phyloP scores from a whole-genome alignment of 1,284 basidiomycete species.

The Melampsora americana region DNA sequence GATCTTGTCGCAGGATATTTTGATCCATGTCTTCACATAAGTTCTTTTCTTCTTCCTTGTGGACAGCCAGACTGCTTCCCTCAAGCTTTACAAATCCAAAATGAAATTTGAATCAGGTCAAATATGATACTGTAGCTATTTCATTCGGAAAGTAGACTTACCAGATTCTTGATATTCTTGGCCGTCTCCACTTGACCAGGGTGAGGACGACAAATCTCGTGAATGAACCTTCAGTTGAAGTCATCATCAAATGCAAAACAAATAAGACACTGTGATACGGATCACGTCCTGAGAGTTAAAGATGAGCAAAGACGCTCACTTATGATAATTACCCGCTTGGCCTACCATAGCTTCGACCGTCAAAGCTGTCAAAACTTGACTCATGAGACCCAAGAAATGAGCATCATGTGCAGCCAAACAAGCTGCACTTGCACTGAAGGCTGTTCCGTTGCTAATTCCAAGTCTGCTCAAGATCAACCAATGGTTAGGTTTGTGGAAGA shows the following conservation, averaged over 20 bases:
- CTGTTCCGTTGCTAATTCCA: constrained; percentile 67
- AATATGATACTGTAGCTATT: neutral
- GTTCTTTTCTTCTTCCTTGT: constrained; percentile 64
- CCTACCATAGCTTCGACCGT: constrained; percentile 69
- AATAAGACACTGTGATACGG: neutral
- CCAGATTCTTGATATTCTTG: constrained; percentile 64
- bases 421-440: constrained; percentile 64
- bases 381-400: constrained; percentile 67
- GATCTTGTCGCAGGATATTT: constrained; percentile 69
- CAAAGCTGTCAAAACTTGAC: constrained; percentile 76
- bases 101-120: neutral
- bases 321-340: constrained; percentile 31
- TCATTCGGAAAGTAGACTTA: constrained; percentile 41
- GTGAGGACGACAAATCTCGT: constrained; percentile 73
- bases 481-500: neutral
- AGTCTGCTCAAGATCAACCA: constrained; percentile 33
- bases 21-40: constrained; percentile 65
- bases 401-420: constrained; percentile 66
- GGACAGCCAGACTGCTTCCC: constrained; percentile 67
- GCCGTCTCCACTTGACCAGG: constrained; percentile 78
- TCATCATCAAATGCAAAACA: neutral
- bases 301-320: constrained; percentile 57
- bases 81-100: constrained; percentile 56
- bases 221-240: constrained; percentile 62
- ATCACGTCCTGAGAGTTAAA: constrained; percentile 54